Evolutionary conservation across 192 early-diverging fungal genomes (phyloP), one percentile per base, ranked within the genome.

Genomic region (Gamsiella multidivaricata): DNA sequence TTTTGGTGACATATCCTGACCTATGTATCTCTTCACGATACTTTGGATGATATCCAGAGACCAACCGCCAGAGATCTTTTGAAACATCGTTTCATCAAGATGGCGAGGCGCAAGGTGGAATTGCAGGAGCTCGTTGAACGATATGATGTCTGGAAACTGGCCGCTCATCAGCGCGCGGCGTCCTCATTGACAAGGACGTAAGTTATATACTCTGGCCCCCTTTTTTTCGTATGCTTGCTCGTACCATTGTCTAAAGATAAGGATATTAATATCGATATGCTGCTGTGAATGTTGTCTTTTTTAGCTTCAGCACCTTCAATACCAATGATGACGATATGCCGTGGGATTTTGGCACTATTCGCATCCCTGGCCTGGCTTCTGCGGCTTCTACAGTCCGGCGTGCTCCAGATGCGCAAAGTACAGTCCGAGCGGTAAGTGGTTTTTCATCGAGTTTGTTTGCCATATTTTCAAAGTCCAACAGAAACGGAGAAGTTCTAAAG

Each of bases 41-140:
- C n/a, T n/a, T n/a, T n/a, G n/a, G n/a, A n/a, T n/a, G n/a, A n/a
- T n/a, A n/a, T n/a, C 10, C 62, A 95, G 92, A 85, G 96, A 51
- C 95, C 95, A 0, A 91, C 92, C 3, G 96, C 96, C 25, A 91
- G 91, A 64, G 94, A 97, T 69, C 78, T 98, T 43, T 84, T 98
- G 54, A 91, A 93, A 74, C 96, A 98, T 82, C 86, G 89, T 56
- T 98, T 98, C 63, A 92, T 98, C 32, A 88, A 90, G 49, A 89
- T 86, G 49, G 92, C 93, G 5, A 94, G 93, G 71, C 92, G 92
- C 47, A 91, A 91, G 3, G 84, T 88, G 4, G 90, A 92, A 60
- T 79, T 98, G 59, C 92, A 91, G 28, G 95, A 97, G 31, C 81
- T 98, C 18, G 90, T 95, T 52, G 91, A 94, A 73, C 82, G 91